Evolutionary conservation across 1,284 basidiomycete species (phyloP).

Genomic region (Coriolopsis trogii): DNA sequence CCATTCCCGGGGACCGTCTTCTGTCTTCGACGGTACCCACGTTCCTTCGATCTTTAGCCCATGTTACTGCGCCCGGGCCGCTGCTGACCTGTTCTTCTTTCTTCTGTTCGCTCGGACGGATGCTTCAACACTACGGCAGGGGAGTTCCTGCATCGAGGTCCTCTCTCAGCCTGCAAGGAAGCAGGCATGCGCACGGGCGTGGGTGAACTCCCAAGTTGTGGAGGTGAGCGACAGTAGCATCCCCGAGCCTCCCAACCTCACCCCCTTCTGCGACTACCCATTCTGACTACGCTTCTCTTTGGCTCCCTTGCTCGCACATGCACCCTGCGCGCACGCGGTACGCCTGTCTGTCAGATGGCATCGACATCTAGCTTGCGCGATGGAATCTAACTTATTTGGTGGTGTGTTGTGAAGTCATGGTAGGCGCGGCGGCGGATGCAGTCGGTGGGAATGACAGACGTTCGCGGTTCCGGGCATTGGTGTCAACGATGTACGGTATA

Average conservation of each 20-base stretch:
- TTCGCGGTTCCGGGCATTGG: no score
- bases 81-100: background rate
- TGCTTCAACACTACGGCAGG: background rate
- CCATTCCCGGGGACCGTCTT: no score
- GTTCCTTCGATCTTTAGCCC: no score
- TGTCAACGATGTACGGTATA: no score
- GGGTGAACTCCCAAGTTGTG: slow-evolving; percentile 32
- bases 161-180: slow-evolving; percentile 37
- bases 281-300: background rate
- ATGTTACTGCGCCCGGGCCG: background rate
- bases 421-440: slow-evolving; percentile 3
- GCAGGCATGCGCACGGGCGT: slow-evolving; percentile 32
- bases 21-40: no score
- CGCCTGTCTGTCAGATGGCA: slow-evolving; percentile 15
- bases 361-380: slow-evolving; percentile 12
- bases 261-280: no score
- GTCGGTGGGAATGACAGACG: no score
- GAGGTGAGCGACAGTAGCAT: slow-evolving; percentile 23
- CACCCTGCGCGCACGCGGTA: no score
- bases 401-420: slow-evolving; percentile 3
- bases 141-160: slow-evolving; percentile 33
- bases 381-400: slow-evolving; percentile 12
- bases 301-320: background rate
- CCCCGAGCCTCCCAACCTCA: background rate
- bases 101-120: background rate